Evolutionary conservation across 1,284 basidiomycete species (phyloP).

Genomic region (Melanopsichium pennsylvanicum): DNA sequence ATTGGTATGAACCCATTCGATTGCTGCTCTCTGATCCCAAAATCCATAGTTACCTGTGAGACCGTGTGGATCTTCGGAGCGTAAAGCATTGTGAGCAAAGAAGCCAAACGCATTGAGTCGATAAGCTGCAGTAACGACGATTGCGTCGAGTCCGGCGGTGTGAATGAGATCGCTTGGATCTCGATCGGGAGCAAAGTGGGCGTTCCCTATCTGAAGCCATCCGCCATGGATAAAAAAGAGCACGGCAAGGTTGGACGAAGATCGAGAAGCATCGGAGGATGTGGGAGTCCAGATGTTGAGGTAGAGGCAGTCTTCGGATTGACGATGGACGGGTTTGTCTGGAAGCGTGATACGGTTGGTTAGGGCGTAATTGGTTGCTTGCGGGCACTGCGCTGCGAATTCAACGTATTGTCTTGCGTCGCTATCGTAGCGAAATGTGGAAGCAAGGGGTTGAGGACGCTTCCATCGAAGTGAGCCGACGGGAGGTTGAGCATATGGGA

Average conservation of each 20-base stretch:
- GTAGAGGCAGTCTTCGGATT: constrained; percentile 48
- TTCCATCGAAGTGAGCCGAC: constrained; percentile 36
- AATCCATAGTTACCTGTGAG: constrained; percentile 50
- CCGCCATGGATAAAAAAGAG: constrained; percentile 49
- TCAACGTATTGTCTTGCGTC: constrained; percentile 18
- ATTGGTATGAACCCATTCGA: constrained; percentile 57
- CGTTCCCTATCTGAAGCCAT: constrained; percentile 45
- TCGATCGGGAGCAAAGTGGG: constrained; percentile 6
- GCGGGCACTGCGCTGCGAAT: constrained; percentile 19
- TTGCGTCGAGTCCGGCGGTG: constrained; percentile 13
- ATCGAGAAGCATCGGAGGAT: background rate
- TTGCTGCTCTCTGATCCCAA: constrained; percentile 46
- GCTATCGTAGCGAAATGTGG: constrained; percentile 21
- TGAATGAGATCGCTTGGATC: constrained; percentile 38
- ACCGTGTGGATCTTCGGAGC: constrained; percentile 17
- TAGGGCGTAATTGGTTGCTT: constrained; percentile 30
- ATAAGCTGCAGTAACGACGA: constrained; percentile 43
- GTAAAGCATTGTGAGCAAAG: constrained; percentile 29
- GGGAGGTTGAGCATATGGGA: constrained; percentile 46
- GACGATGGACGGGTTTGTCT: background rate
- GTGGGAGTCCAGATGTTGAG: constrained; percentile 47
- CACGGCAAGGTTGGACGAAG: constrained; percentile 19
- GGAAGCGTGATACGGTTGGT: constrained; percentile 22
- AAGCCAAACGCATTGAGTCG: constrained; percentile 50
- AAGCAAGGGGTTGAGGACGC: constrained; percentile 24